A percentile compares a stretch with the other conserved stretches of the same genome.
These are phyloP conservation scores for Populus tomentosa DNA, from an alignment of 441 rosid genomes.

Conservation along the genomic window DNA sequence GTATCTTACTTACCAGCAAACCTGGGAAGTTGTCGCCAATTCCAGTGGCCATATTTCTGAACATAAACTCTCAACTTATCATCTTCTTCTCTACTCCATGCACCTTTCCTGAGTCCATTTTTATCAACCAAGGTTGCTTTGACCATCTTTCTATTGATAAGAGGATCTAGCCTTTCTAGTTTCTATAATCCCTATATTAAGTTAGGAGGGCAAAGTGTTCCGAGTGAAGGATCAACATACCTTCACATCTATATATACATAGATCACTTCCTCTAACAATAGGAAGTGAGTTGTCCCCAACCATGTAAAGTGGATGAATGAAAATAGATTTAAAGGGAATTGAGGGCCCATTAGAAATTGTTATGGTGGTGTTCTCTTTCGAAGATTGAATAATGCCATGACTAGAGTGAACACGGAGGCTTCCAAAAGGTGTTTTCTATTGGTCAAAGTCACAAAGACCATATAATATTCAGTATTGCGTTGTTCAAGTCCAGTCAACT, in stretches of 20 bases:
- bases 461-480: not conserved
- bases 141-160: slow-evolving; percentile 24
- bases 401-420: not conserved
- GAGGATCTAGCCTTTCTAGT: not conserved
- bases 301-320: not conserved
- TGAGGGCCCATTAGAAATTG: not conserved
- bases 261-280: not conserved
- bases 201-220: not conserved
- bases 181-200: not conserved
- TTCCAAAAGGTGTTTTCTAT: not conserved
- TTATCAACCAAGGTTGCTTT: slow-evolving; percentile 28
- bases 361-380: not conserved
- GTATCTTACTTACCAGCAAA: slow-evolving; percentile 28
- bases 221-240: not conserved
- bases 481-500: not conserved
- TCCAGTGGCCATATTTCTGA: slow-evolving; percentile 32
- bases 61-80: slow-evolving; percentile 29
- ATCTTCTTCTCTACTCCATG: slow-evolving; percentile 47
- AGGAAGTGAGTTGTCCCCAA: not conserved
- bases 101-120: slow-evolving; percentile 40
- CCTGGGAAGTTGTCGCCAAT: slow-evolving; percentile 43
- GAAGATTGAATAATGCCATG: not conserved
- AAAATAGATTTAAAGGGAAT: too few relatives aligned
- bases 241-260: not conserved
- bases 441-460: not conserved